These are phyloP conservation scores for Tuber aestivum DNA, from an alignment of 495 filamentous ascomycete species.

Conservation along the genomic window DNA sequence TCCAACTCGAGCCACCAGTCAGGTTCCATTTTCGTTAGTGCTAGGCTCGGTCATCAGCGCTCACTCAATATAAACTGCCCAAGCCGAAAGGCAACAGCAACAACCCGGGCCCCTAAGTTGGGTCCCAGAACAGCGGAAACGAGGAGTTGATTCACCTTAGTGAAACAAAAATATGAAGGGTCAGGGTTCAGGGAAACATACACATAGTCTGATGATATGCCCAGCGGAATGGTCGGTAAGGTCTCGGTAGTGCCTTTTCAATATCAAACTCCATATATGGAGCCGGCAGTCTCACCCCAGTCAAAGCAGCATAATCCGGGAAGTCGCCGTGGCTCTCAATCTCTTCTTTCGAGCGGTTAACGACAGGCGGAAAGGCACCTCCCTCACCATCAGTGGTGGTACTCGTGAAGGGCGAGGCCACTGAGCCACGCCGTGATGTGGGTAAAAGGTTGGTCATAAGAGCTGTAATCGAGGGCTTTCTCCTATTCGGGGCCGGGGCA, in stretches of 20 bases:
- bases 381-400: constrained; percentile 9
- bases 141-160: not conserved
- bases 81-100: not conserved
- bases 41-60: constrained; percentile 47
- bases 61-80: not conserved
- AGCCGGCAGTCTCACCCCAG: constrained; percentile 68
- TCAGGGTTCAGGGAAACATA: constrained; percentile 46
- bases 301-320: constrained; percentile 72
- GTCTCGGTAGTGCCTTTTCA: constrained; percentile 59
- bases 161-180: not conserved
- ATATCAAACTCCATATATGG: constrained; percentile 63
- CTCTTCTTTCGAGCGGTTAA: constrained; percentile 53
- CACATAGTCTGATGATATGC: constrained; percentile 91
- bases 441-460: constrained; percentile 30
- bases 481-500: not conserved
- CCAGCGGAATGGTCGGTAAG: constrained; percentile 80
- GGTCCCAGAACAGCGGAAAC: constrained; percentile 4
- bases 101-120: not conserved
- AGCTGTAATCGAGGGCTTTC: constrained; percentile 19
- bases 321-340: constrained; percentile 71
- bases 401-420: constrained; percentile 13
- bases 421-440: constrained; percentile 24
- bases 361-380: constrained; percentile 7
- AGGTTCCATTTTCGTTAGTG: constrained; percentile 70
- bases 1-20: constrained; percentile 93